phyloP scores from a whole-genome alignment of 2,329 filamentous ascomycete species.

The Alternaria ventricosa region DNA sequence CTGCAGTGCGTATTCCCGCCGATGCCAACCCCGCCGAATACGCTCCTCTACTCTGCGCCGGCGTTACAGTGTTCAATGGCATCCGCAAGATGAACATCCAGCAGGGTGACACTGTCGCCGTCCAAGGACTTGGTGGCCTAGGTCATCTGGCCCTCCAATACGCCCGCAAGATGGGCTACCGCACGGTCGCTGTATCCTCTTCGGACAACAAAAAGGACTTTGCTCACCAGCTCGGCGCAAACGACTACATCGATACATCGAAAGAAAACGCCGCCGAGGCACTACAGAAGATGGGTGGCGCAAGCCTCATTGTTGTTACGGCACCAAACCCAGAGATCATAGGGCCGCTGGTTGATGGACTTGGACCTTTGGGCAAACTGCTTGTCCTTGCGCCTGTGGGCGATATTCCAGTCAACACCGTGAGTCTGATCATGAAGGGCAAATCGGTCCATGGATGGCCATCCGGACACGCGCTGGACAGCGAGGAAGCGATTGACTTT shows the following conservation, averaged over 20 bases:
- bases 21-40: conserved; percentile 55
- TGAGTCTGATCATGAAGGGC: conserved; percentile 55
- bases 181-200: conserved; percentile 59
- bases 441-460: conserved; percentile 61
- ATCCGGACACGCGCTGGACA: conserved; percentile 59
- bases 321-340: conserved; percentile 67
- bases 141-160: conserved; percentile 63
- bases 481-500: conserved; percentile 61
- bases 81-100: conserved; percentile 57
- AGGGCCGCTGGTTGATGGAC: conserved; percentile 59
- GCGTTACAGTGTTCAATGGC: conserved; percentile 61
- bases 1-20: conserved; percentile 60
- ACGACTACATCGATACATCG: conserved; percentile 63
- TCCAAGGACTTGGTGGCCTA: conserved; percentile 61
- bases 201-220: conserved; percentile 60
- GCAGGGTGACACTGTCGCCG: conserved; percentile 56
- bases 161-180: conserved; percentile 59
- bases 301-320: conserved; percentile 67
- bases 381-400: conserved; percentile 63
- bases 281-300: conserved; percentile 66
- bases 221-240: conserved; percentile 62
- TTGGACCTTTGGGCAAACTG: conserved; percentile 64
- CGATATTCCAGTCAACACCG: conserved; percentile 53
- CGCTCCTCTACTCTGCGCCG: conserved; percentile 55
- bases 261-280: conserved; percentile 57